A percentile compares a stretch with the other conserved stretches of the same genome.
These are phyloP conservation scores for Pulveroboletus sp. DNA, from an alignment of 768 basidiomycete species.

Conservation along the genomic window DNA sequence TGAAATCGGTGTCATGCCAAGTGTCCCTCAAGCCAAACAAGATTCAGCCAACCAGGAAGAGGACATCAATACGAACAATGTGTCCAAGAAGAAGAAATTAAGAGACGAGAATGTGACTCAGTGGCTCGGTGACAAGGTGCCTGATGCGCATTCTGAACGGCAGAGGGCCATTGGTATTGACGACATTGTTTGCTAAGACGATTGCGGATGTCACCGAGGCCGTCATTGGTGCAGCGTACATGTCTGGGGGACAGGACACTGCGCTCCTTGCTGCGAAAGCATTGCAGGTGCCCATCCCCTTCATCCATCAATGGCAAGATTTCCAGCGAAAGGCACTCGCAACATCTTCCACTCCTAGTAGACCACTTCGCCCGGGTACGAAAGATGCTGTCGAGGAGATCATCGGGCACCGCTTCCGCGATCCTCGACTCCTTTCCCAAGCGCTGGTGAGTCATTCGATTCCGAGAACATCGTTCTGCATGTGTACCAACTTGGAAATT, in stretches of 20 bases:
- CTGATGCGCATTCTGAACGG: neutral
- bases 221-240: slow-evolving; percentile 77
- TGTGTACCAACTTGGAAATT: slow-evolving; percentile 8
- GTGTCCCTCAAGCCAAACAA: slow-evolving; percentile 7
- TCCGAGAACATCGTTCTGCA: neutral
- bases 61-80: slow-evolving; percentile 2
- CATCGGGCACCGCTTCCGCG: slow-evolving; percentile 58
- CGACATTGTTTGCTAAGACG: slow-evolving; percentile 41
- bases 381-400: slow-evolving; percentile 58
- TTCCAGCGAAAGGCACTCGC: slow-evolving; percentile 47
- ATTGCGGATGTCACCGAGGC: slow-evolving; percentile 85
- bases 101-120: slow-evolving; percentile 42
- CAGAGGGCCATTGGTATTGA: slow-evolving; percentile 9
- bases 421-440: slow-evolving; percentile 62
- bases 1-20: slow-evolving; percentile 20
- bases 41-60: slow-evolving; percentile 13
- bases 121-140: slow-evolving; percentile 77
- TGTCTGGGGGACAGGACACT: slow-evolving; percentile 64
- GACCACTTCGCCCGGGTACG: slow-evolving; percentile 45
- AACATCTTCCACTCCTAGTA: slow-evolving; percentile 40
- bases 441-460: slow-evolving; percentile 54
- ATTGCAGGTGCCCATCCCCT: slow-evolving; percentile 60
- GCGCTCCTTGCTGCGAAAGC: slow-evolving; percentile 64
- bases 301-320: slow-evolving; percentile 68
- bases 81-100: slow-evolving; percentile 35